Percentiles rank a stretch among this genome's conserved stretches.
Conservation (phyloP, 768 basidiomycete genomes). For the Boletus edulis region DNA sequence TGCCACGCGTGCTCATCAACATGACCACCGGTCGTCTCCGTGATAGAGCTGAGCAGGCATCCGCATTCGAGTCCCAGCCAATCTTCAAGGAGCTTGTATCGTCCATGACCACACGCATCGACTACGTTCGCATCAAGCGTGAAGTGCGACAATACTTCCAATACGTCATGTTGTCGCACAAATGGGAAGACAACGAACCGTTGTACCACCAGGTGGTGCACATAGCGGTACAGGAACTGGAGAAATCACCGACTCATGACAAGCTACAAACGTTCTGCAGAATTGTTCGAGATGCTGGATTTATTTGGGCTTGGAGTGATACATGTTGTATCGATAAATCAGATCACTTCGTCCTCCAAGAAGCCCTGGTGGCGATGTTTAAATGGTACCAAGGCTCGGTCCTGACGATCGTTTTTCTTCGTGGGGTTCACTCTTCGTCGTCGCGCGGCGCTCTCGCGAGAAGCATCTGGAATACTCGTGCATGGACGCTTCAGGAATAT, state of each 20-base stretch:
- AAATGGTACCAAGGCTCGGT: neutral
- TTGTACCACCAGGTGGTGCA: neutral
- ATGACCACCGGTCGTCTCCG: neutral
- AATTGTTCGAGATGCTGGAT: neutral
- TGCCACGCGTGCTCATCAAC: neutral
- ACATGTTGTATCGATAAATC: neutral
- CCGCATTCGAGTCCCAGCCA: neutral
- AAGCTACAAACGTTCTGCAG: neutral
- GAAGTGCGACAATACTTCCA: neutral
- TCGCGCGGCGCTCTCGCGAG: neutral
- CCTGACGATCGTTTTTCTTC: neutral
- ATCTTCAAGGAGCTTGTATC: neutral
- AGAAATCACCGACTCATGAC: neutral
- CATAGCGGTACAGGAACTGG: neutral
- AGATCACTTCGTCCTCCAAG: neutral
- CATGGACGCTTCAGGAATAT: neutral
- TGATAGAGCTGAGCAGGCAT: neutral
- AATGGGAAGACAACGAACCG: neutral
- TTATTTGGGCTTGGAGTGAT: neutral
- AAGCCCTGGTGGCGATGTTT: neutral
- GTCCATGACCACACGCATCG: neutral
- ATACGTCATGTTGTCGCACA: neutral
- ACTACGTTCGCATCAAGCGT: neutral
- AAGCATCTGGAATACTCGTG: neutral
- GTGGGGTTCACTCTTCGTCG: neutral